Evolutionary conservation across 2,329 filamentous ascomycete genomes (phyloP), one percentile per base, ranked within the genome.

Genomic region (Aspergillus intermedius): DNA sequence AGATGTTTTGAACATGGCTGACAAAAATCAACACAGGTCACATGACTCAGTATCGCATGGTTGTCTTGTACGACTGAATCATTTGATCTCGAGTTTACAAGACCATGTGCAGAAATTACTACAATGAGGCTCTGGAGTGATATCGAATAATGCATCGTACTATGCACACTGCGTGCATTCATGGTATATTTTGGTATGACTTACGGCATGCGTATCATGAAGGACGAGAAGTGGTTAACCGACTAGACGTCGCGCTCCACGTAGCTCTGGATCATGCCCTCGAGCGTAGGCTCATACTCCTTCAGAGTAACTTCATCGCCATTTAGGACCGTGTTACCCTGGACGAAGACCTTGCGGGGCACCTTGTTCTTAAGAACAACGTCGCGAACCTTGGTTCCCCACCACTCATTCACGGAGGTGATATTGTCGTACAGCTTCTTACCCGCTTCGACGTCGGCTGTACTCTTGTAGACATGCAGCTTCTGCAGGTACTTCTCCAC

Each of bases 381-480:
- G 59, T 62, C 81, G 49, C 91, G 79, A 22, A 96, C 81, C 71
- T 85, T 86, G 55, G 80, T 82, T 48, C 86, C 89, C 80, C 88
- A 96, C 74, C 88, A 96, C 35, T 88, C 84, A 46, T 82, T 87
- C 19, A 96, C 91, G 21, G 79, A 75, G 6, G 91, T 95, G 77
- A 95, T 91, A 25, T 85, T 79, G 52, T 85, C 82, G 66, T 95
- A 97, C 70, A 95, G 81, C 57, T 81, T 80, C 56, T 79, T 83
- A n/a, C 88, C 91, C 2, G 77, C 79, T 58, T 85, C 79, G 15
- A 91, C 78, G 65, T 97, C 89, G 5, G 89, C 91, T 1, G 89
- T 95, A 4, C 85, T 82, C 76, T 96, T 96, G 77, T 88, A 96
- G 55, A 96, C 78, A 69, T 96, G 91, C 53, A 97, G 73, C 70